Conservation (phyloP, 2,329 filamentous ascomycete species). For the Trichoderma guizhouense region DNA sequence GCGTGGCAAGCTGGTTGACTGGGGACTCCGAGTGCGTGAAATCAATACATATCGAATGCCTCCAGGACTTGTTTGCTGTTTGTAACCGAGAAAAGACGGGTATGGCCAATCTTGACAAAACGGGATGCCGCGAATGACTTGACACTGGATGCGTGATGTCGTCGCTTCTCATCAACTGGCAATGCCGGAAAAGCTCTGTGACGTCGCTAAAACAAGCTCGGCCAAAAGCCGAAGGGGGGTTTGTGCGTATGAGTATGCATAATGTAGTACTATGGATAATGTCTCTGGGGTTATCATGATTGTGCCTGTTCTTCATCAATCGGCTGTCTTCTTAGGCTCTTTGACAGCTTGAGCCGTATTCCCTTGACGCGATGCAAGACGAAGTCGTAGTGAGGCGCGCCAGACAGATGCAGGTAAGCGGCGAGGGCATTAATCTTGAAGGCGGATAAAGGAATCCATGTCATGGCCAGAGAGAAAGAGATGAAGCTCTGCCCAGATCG, state of each 20-base stretch:
- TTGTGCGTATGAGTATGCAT: conserved; percentile 4
- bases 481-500: conserved; percentile 13
- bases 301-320: background rate
- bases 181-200: conserved; percentile 9
- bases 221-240: conserved; percentile 16
- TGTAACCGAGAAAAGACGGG: background rate
- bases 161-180: background rate
- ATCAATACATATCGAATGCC: background rate
- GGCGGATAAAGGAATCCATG: conserved; percentile 2
- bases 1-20: background rate
- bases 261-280: background rate
- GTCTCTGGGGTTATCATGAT: background rate
- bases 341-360: background rate
- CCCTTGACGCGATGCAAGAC: background rate
- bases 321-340: background rate
- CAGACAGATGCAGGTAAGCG: background rate
- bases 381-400: background rate
- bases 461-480: background rate
- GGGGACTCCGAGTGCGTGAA: background rate
- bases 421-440: background rate
- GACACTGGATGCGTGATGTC: background rate
- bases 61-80: background rate
- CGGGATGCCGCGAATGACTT: background rate
- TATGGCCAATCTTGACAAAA: background rate
- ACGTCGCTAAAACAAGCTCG: conserved; percentile 15